Evolutionary conservation across 768 basidiomycete genomes (phyloP).

Genomic region (Suillus cothurnatus): DNA sequence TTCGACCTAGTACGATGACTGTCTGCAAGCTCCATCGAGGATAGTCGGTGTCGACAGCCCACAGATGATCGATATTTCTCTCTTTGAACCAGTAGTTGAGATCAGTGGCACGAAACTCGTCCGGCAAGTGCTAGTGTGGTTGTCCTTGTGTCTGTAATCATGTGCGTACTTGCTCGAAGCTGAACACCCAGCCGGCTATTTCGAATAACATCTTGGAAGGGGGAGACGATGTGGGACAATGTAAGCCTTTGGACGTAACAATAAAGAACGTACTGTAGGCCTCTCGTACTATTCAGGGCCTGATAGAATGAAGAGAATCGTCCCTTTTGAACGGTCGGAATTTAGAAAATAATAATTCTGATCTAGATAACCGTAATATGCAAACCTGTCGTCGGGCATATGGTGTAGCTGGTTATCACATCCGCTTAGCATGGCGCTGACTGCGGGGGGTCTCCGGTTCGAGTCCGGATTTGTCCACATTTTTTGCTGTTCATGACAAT

Average conservation of each 20-base stretch:
- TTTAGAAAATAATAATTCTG: too few relatives aligned
- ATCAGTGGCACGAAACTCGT: too few relatives aligned
- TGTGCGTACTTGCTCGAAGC: not conserved
- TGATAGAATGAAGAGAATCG: not conserved
- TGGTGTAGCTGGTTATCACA: conserved; percentile 45
- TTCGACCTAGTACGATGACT: not conserved
- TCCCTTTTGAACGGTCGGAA: not conserved
- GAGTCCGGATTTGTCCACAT: conserved; percentile 41
- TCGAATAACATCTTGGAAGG: not conserved
- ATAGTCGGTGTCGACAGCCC: not conserved
- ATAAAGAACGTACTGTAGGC: not conserved
- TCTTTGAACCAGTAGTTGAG: not conserved
- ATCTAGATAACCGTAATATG: not conserved
- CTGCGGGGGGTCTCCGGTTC: conserved; percentile 43
- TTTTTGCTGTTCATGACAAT: conserved; percentile 17
- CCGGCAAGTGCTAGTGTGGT: not conserved
- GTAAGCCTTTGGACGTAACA: not conserved
- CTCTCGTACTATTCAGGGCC: not conserved
- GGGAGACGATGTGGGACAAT: too few relatives aligned
- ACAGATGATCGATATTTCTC: not conserved
- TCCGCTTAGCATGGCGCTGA: conserved; percentile 39
- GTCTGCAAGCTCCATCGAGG: not conserved
- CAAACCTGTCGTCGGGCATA: conserved; percentile 26
- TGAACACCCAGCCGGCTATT: not conserved
- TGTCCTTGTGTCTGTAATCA: not conserved